phyloP scores from a whole-genome alignment of 352 stramenopile genomes.

The Pythium periplocum region DNA sequence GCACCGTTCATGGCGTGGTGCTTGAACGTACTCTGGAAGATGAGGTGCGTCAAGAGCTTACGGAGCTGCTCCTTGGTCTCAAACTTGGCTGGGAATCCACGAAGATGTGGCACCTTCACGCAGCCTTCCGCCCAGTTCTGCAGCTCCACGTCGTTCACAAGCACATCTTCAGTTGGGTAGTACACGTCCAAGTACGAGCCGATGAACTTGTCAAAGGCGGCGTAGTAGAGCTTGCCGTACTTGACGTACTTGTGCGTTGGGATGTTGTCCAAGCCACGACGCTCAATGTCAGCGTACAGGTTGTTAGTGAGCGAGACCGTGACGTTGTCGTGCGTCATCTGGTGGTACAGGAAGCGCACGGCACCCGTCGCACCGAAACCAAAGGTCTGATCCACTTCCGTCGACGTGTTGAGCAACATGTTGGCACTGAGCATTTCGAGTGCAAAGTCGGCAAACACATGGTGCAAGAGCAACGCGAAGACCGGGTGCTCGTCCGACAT shows the following conservation, averaged over 20 bases:
- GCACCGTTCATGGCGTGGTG: conserved; percentile 19
- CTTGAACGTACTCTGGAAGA: conserved; percentile 15
- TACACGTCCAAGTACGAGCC: conserved; percentile 20
- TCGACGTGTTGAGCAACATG: conserved; percentile 36
- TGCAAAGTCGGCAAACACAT: conserved; percentile 33
- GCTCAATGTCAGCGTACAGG: neutral
- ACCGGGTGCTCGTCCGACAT: conserved; percentile 31
- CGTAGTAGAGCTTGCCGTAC: conserved; percentile 28
- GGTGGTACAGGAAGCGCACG: conserved; percentile 23
- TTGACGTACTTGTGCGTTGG: conserved; percentile 27
- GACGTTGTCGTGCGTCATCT: conserved; percentile 5
- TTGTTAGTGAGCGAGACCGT: conserved; percentile 19
- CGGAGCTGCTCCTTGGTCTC: neutral
- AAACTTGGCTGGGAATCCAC: conserved; percentile 9
- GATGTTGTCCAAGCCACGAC: conserved; percentile 23
- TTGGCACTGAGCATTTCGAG: conserved; percentile 29
- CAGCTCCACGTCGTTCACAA: conserved; percentile 30
- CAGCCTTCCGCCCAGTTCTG: conserved; percentile 9
- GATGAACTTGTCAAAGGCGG: conserved; percentile 24
- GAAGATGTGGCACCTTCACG: conserved; percentile 5
- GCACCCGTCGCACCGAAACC: conserved; percentile 31
- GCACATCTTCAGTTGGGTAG: conserved; percentile 22
- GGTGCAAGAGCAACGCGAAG: conserved; percentile 24
- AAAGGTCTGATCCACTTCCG: conserved; percentile 35
- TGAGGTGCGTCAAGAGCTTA: conserved; percentile 9